phyloP scores from a whole-genome alignment of 179 eudicot species.

The Beta macrorhiza region DNA sequence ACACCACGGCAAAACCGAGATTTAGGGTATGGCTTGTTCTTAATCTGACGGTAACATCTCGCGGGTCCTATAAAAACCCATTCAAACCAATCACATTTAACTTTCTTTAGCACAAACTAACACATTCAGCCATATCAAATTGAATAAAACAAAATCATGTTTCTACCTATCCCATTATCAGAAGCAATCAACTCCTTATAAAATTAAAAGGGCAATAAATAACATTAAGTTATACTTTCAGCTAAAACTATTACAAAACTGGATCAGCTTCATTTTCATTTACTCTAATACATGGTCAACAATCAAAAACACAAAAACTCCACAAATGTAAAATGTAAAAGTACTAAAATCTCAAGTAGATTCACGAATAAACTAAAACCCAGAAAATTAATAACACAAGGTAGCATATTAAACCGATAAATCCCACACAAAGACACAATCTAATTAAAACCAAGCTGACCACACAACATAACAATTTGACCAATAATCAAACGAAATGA shows the following conservation, averaged over 20 bases:
- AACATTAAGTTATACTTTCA: not conserved
- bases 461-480: slow-evolving; percentile 23
- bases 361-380: no score
- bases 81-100: not conserved
- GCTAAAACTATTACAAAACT: no score
- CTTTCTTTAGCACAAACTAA: no score
- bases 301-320: no score
- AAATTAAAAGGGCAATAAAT: slow-evolving; percentile 28
- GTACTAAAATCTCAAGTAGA: no score
- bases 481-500: not conserved
- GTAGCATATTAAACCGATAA: no score
- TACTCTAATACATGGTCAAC: slow-evolving; percentile 27
- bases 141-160: not conserved
- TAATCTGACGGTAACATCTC: slow-evolving; percentile 65
- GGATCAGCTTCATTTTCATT: slow-evolving; percentile 39
- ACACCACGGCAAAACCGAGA: slow-evolving; percentile 71
- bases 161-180: slow-evolving; percentile 35
- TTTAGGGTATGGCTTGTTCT: slow-evolving; percentile 71
- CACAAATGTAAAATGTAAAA: no score
- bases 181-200: slow-evolving; percentile 44
- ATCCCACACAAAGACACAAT: no score
- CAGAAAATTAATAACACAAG: no score
- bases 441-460: slow-evolving; percentile 32
- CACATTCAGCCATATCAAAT: slow-evolving; percentile 46
- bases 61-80: slow-evolving; percentile 48